Base-by-base conservation (phyloP, 257 asterid species). In the Sherardia arvensis region DNA sequence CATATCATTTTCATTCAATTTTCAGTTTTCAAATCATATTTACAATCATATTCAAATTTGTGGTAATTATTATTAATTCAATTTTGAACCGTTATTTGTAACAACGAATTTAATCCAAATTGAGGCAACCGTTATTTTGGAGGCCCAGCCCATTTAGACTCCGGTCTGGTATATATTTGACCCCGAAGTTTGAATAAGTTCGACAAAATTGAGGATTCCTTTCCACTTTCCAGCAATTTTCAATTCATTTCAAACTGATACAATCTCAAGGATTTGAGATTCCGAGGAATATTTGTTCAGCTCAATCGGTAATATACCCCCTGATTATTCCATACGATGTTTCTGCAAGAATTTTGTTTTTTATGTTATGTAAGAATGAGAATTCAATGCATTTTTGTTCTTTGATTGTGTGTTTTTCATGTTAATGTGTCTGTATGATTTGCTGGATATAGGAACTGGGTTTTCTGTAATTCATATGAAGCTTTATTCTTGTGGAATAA, bases 231-330 rank as follows among this genome's bases (percentile, higher is more conserved):
- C 26, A 43, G 21, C 43, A 11, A 27, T 22, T 17, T 40, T 4
- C 66, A 40, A 59, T 59, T n/a, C 61, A 22, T 32, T 66, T 66
- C 69, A 68, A n/a, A 45, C 48, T 47, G 25, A 18, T 15, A 28
- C 11, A 10, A 43, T 43, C 51, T 17, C 8, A 30, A 26, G n/a
- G 29, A 22, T 20, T 60, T 48, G 25, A 68, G 3, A 9, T 17
- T 25, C 66, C 21, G 15, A 36, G 18, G 51, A 26, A 21, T 40
- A 33, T 29, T 47, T 28, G 17, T 28, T 59, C 56, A 21, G 4
- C 58, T 38, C 30, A 34, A 43, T 17, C 8, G 65, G 71, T 58
- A 29, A 32, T 18, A 57, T 53, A 38, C 23, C 25, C 28, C 4
- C 40, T 4, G 51, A 43, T 28, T 26, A 43, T 28, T 26, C 22